Percentiles rank a stretch among this genome's conserved stretches.
phyloP scores from a whole-genome alignment of 305 asterid species.

The Solanum hybrid region DNA sequence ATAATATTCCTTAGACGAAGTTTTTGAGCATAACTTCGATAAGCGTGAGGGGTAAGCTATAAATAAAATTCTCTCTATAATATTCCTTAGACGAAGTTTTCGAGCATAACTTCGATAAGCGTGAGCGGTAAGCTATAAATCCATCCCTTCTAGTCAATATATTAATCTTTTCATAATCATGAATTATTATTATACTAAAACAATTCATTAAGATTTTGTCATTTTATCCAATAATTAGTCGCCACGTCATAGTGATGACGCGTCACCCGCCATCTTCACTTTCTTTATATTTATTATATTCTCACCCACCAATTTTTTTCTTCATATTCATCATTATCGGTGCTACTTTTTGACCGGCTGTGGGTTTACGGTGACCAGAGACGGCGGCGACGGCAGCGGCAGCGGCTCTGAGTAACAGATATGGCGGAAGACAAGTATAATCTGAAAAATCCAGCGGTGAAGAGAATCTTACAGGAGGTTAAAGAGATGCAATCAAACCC shows the following conservation, averaged over 20 bases:
- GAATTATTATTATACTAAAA: neutral
- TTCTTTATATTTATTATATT: neutral
- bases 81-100: neutral
- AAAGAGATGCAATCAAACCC: conserved; percentile 96
- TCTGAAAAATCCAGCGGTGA: conserved; percentile 84
- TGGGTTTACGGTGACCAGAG: conserved; percentile 13
- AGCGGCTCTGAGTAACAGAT: neutral
- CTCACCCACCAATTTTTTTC: neutral
- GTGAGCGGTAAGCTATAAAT: neutral
- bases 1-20: neutral
- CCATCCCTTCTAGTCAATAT: neutral
- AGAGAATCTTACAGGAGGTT: conserved; percentile 91
- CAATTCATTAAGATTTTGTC: neutral
- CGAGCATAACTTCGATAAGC: neutral
- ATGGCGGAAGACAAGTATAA: conserved; percentile 85
- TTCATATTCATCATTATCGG: neutral
- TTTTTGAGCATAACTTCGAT: neutral
- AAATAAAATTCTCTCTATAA: neutral
- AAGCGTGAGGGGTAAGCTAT: neutral
- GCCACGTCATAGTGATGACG: neutral
- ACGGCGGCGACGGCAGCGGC: neutral
- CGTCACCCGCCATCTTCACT: neutral
- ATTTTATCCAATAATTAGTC: neutral
- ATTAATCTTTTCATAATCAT: neutral
- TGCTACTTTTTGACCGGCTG: conserved; percentile 5